These are phyloP conservation scores for Peribolospora kevripleyi DNA, from an alignment of 768 basidiomycete species.

Conservation along the genomic window DNA sequence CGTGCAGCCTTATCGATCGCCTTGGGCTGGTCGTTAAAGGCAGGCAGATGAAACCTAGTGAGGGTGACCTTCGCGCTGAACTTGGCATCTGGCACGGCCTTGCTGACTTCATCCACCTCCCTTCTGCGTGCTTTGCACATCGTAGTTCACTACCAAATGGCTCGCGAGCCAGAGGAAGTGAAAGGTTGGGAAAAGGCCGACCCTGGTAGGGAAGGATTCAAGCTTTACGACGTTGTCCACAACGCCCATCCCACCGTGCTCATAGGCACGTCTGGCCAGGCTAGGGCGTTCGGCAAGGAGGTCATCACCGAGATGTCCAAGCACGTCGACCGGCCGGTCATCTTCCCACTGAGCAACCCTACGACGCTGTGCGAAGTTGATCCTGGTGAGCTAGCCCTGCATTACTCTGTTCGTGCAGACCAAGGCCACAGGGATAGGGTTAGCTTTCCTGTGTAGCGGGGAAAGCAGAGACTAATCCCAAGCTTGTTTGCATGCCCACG, in stretches of 20 bases:
- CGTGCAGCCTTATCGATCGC: too few species aligned
- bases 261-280: slow-evolving; percentile 58
- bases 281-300: slow-evolving; percentile 53
- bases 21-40: too few species aligned
- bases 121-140: too few species aligned
- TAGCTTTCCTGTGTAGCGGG: not conserved
- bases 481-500: not conserved
- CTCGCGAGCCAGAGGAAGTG: slow-evolving; percentile 20
- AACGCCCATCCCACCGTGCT: slow-evolving; percentile 53
- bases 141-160: too few species aligned
- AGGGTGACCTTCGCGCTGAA: too few species aligned
- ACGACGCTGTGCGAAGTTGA: slow-evolving; percentile 49
- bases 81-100: too few species aligned
- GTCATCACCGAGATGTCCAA: slow-evolving; percentile 35
- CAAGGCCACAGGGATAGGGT: not conserved
- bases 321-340: slow-evolving; percentile 47
- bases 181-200: slow-evolving; percentile 5
- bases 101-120: too few species aligned
- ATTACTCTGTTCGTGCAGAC: not conserved
- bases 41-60: too few species aligned
- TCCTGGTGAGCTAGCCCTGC: slow-evolving; percentile 19
- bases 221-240: slow-evolving; percentile 44
- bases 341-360: slow-evolving; percentile 65
- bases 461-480: too few species aligned
- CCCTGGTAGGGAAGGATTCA: slow-evolving; percentile 22